Conservation (phyloP, 371 early-diverging fungal genomes). For the Mucor plumbeus region DNA sequence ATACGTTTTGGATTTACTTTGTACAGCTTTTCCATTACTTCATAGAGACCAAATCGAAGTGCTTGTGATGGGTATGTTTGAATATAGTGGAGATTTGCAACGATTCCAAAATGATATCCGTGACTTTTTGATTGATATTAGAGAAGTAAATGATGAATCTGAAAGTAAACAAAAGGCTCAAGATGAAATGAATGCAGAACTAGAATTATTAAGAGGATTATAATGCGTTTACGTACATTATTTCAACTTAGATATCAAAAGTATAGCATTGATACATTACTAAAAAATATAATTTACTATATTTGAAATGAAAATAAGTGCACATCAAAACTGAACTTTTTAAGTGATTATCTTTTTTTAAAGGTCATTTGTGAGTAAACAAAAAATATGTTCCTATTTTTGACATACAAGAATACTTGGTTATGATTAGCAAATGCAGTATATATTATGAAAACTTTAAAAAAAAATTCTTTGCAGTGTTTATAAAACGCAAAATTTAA, state of each 20-base stretch:
- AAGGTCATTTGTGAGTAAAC: too few species aligned
- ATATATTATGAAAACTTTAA: too few species aligned
- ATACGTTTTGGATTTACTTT: slow-evolving; percentile 76
- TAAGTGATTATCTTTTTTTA: too few species aligned
- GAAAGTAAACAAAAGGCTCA: slow-evolving; percentile 20
- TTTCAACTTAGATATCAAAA: too few species aligned
- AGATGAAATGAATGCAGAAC: slow-evolving; percentile 35
- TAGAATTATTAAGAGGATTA: slow-evolving; percentile 25
- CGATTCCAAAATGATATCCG: slow-evolving; percentile 88
- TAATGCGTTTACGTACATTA: background rate
- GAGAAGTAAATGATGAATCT: slow-evolving; percentile 29
- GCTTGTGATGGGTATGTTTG: slow-evolving; percentile 87
- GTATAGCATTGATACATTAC: too few species aligned
- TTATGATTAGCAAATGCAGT: too few species aligned
- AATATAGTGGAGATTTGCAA: slow-evolving; percentile 74
- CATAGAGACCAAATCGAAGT: slow-evolving; percentile 82
- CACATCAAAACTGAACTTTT: too few species aligned
- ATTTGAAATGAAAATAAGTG: too few species aligned
- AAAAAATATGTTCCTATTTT: too few species aligned
- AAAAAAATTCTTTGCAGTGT: too few species aligned
- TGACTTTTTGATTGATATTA: slow-evolving; percentile 86
- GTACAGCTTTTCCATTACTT: slow-evolving; percentile 86
- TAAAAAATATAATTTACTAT: too few species aligned
- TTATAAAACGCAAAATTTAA: background rate
- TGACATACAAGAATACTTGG: too few species aligned